These are phyloP conservation scores for Sechiopsis laciniata DNA, from an alignment of 306 rosid genomes.

Conservation along the genomic window DNA sequence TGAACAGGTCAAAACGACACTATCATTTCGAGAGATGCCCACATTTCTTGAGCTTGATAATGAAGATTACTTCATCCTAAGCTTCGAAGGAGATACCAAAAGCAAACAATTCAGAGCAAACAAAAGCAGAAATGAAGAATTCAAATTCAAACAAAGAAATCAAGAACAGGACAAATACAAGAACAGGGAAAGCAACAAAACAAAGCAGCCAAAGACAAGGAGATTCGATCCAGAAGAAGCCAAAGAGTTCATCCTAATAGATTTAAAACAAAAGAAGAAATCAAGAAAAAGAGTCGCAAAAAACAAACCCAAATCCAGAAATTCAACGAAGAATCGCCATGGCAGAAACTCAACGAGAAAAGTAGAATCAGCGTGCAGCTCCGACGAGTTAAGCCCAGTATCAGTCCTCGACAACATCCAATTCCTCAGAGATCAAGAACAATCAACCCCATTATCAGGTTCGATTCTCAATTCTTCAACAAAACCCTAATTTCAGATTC, in stretches of 20 bases:
- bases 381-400: slow-evolving; percentile 78
- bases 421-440: slow-evolving; percentile 29
- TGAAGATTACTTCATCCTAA: slow-evolving; percentile 55
- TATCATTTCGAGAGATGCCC: slow-evolving; percentile 55
- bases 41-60: slow-evolving; percentile 45
- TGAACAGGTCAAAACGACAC: slow-evolving; percentile 43
- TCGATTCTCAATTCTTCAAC: slow-evolving; percentile 14
- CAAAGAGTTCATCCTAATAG: slow-evolving; percentile 15
- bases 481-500: not conserved
- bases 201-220: slow-evolving; percentile 29
- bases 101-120: slow-evolving; percentile 27
- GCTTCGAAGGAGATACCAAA: slow-evolving; percentile 44
- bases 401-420: slow-evolving; percentile 60
- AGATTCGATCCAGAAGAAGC: slow-evolving; percentile 21
- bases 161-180: slow-evolving; percentile 21
- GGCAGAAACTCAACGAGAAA: slow-evolving; percentile 28
- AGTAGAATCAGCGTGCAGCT: slow-evolving; percentile 40
- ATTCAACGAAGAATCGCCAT: too few relatives aligned
- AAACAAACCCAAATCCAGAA: slow-evolving; percentile 20
- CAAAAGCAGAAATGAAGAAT: slow-evolving; percentile 26
- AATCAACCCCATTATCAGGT: slow-evolving; percentile 46
- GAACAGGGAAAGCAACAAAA: too few relatives aligned
- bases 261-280: slow-evolving; percentile 33
- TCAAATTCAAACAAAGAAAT: slow-evolving; percentile 30
- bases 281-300: slow-evolving; percentile 27